phyloP scores from a whole-genome alignment of 2,329 filamentous ascomycete species.

The Fusarium pseudonygamai region DNA sequence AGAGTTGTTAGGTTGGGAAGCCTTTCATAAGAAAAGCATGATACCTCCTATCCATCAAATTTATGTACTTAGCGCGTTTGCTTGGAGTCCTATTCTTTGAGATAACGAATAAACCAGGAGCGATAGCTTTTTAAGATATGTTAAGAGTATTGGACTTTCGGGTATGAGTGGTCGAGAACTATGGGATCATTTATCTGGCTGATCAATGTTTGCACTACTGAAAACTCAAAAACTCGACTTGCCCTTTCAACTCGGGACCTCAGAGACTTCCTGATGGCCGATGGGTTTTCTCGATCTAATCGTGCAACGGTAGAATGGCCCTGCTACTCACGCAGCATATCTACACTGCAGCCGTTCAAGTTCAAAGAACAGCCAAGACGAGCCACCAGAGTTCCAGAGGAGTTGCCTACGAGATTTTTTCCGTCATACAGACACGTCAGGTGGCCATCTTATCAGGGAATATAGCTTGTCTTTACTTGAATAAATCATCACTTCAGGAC shows the following conservation, averaged over 20 bases:
- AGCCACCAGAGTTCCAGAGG: background rate
- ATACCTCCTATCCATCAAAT: background rate
- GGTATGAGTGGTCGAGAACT: background rate
- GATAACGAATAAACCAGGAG: background rate
- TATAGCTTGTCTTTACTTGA: conserved; percentile 12
- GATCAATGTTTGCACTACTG: background rate
- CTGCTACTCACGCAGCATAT: background rate
- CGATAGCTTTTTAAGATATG: background rate
- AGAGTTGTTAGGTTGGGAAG: background rate
- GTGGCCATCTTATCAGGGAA: conserved; percentile 4
- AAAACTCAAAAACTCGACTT: background rate
- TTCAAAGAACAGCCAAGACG: background rate
- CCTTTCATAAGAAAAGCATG: background rate
- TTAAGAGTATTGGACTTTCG: background rate
- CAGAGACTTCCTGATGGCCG: background rate
- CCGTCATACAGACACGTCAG: background rate
- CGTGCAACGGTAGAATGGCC: too few relatives aligned
- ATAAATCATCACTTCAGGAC: conserved; percentile 3
- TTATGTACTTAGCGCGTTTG: background rate
- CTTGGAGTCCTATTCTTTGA: background rate
- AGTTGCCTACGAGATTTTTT: background rate
- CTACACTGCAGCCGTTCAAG: background rate
- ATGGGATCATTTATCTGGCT: background rate
- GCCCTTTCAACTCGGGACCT: background rate
- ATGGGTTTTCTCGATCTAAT: background rate